Percentiles rank a stretch among this genome's conserved stretches.
Evolutionary conservation across 768 basidiomycete genomes (phyloP).

Genomic region (Agrocybe praecox): DNA sequence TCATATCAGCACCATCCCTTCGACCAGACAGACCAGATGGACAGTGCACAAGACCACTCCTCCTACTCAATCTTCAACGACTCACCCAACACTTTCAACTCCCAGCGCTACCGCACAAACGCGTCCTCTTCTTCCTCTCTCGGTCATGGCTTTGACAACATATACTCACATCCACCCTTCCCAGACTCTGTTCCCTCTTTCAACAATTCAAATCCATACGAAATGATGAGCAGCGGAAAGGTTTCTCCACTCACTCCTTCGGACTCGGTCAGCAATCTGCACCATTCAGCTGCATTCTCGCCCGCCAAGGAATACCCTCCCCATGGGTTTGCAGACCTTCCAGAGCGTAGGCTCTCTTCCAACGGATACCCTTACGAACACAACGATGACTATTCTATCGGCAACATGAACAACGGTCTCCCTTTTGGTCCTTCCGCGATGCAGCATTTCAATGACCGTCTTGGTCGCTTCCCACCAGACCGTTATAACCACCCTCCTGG

Average conservation of each 20-base stretch:
- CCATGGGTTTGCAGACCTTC: constrained; percentile 58
- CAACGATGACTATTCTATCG: constrained; percentile 63
- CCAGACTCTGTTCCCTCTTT: constrained; percentile 63
- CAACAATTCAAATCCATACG: constrained; percentile 58
- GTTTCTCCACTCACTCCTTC: constrained; percentile 75
- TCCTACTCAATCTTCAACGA: constrained; percentile 68
- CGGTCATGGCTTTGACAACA: constrained; percentile 50
- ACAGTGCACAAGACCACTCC: constrained; percentile 53
- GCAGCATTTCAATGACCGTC: constrained; percentile 61
- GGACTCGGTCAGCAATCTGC: constrained; percentile 61
- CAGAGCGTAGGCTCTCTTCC: constrained; percentile 46
- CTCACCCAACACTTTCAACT: constrained; percentile 46
- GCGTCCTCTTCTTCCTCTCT: constrained; percentile 74
- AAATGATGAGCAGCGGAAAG: constrained; percentile 72
- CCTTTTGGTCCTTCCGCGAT: constrained; percentile 52
- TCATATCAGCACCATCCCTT: constrained; percentile 33
- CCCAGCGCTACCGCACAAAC: constrained; percentile 70
- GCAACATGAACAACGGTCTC: constrained; percentile 47
- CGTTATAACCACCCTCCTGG: constrained; percentile 50
- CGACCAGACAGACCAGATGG: constrained; percentile 55
- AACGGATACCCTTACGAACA: constrained; percentile 60
- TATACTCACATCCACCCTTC: constrained; percentile 65
- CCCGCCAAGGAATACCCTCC: constrained; percentile 61
- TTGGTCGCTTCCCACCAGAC: constrained; percentile 58
- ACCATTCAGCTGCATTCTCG: constrained; percentile 56